Percentiles rank a stretch among this genome's conserved stretches.
Evolutionary conservation across 192 early-diverging fungal genomes (phyloP).

Genomic region (Geranomyces michiganensis): DNA sequence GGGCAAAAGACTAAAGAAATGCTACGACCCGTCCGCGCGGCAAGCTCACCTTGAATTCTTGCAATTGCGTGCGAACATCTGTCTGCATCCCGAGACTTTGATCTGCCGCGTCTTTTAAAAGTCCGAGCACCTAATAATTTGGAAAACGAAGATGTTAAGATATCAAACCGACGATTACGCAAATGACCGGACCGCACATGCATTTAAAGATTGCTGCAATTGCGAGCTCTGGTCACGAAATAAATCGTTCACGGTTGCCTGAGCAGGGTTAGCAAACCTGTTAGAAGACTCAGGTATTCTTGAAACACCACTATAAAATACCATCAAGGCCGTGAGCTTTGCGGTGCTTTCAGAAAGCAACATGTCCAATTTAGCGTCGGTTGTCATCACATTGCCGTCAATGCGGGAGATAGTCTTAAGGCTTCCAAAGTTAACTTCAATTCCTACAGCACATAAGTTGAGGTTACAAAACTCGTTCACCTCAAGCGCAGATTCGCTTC

Average conservation of each 20-base stretch:
- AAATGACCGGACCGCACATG: no score
- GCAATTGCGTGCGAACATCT: neutral
- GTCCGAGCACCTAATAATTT: neutral
- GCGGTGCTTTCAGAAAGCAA: neutral
- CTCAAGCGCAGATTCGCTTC: neutral
- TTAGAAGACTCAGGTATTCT: no score
- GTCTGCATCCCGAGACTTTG: neutral
- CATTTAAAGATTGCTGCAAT: no score
- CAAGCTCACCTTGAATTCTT: constrained; percentile 11
- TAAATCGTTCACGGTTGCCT: no score
- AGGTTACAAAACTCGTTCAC: neutral
- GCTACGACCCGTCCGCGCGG: neutral
- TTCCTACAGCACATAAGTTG: neutral
- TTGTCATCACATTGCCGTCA: neutral
- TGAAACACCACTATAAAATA: no score
- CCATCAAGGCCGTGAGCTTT: neutral
- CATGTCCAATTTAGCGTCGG: neutral
- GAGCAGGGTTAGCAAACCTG: no score
- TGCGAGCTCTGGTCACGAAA: no score
- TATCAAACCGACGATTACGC: no score
- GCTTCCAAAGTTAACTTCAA: no score
- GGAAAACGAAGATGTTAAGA: no score
- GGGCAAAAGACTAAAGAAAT: neutral
- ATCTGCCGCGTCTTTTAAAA: neutral
- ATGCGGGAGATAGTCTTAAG: neutral